Evolutionary conservation across 192 early-diverging fungal species (phyloP), one percentile per base, ranked within the genome.

Genomic region (Diversispora eburnea): DNA sequence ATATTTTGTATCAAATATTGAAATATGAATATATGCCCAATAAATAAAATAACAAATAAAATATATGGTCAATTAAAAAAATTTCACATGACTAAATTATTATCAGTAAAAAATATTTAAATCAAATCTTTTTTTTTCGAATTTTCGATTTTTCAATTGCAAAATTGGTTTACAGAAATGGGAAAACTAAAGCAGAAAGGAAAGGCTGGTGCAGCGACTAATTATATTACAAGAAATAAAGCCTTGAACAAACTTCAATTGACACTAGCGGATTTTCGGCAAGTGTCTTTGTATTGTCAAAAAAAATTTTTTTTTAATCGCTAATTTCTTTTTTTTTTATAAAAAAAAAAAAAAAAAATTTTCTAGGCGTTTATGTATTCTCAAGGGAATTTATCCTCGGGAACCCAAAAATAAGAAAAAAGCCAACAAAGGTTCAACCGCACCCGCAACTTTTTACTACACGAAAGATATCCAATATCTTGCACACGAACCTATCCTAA

Each of bases 341-440:
- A 61, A 22, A 3, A 51, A 7, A 41, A 56, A 49, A 5, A 42
- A 25, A 49, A 46, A 69, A 58, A 41, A 41, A 41, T 42, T 13
- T 25, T 51, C 17, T 76, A 88, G 97, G 78, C 94, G 96, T 33
- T 85, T 99, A 52, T 98, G 96, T 82, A 99, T 99, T 82, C 84
- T 99, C 75, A 99, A 99, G 84, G 97, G 97, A 42, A 92, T 99
- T 73, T 99, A 99, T 83, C 97, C 97, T 6, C 90, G 93, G 41
- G 95, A 97, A 81, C 97, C 97, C 52, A 88, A 85, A 68, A 95
- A 92, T 85, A 93, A 92, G 77, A 95, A 95, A 85, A 96, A 94
- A 82, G 92, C 93, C 78, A 90, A 90, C 83, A 92, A 92, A 76
- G 95, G 95, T 20, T 93, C 91, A 25, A 92, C 93, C 5, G 89